Conservation (phyloP, 345 rosid species). For the Boechera retrofracta region DNA sequence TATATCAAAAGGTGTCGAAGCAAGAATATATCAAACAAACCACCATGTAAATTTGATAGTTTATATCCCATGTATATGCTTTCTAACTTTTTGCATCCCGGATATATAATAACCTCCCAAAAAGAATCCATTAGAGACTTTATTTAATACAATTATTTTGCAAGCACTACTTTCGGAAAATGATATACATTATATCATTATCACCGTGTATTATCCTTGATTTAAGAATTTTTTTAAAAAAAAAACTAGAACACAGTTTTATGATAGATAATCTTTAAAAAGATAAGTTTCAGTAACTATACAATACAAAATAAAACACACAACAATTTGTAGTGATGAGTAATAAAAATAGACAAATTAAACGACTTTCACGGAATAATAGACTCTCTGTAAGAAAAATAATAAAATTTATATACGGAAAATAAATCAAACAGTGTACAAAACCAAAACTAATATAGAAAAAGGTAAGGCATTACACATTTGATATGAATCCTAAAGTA, state of each 20-base stretch:
- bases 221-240: neutral
- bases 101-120: too few species aligned
- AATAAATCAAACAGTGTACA: neutral
- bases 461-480: neutral
- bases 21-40: slow-evolving; percentile 21
- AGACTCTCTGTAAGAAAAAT: neutral
- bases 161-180: neutral
- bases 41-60: slow-evolving; percentile 22
- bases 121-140: neutral
- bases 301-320: neutral
- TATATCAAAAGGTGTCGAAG: slow-evolving; percentile 24
- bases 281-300: neutral
- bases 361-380: neutral
- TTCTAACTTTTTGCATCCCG: neutral
- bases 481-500: neutral
- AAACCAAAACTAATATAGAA: neutral
- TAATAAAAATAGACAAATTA: neutral
- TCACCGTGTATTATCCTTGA: neutral
- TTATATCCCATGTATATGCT: neutral
- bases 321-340: neutral
- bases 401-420: neutral
- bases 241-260: neutral
- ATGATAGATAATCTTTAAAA: too few species aligned
- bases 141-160: neutral
- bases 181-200: neutral